Evolutionary conservation across 176 grass and related monocot genomes (phyloP), one percentile per base, ranked within the genome.

Genomic region (Juncus effusus): DNA sequence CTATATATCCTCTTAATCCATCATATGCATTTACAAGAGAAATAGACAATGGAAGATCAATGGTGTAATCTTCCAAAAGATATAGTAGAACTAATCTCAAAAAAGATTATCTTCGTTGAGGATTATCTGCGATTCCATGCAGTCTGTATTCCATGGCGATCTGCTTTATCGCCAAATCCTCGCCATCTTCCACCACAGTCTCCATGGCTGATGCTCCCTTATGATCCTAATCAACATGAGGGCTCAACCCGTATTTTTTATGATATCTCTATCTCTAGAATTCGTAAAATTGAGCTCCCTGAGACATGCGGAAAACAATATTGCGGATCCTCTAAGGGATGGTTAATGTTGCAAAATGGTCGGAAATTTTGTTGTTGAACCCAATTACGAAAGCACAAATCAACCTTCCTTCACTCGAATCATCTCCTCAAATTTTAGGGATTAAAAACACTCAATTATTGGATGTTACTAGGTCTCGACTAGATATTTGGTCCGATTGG

Each of bases 351-450:
- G 13, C 35, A 54, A 42, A 2, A 56, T 58, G 67, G 67, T 13
- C 52, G 11, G 38, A 58, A n/a, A 70, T 70, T 3, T 70, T 51
- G 9, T 16, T 70, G 10, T 56, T 70, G 0, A 70, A 70, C 11
- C 67, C 67, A 11, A 58, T 70, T 70, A 70, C 67, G 1, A 70
- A 40, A 56, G 13, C 56, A 4, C 37, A 56, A 11, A 70, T 70
- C 2, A 45, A 56, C 54, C 67, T 70, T 16, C 67, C 67, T 70
- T 70, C 67, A 0, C 7, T 70, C 0, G 10, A 58, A 42, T 10
- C 16, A 15, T 40, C 13, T 40, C 67, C 67, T 7, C 37, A 3
- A 4, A 42, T 70, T 70, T 57, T n/a, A 51, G 35, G 28, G 36
- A 51, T 9, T 68, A 52, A 11, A n/a, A 37, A 10, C 36, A 6